Conservation (phyloP, 2,329 filamentous ascomycete species). For the Colletotrichum musae region DNA sequence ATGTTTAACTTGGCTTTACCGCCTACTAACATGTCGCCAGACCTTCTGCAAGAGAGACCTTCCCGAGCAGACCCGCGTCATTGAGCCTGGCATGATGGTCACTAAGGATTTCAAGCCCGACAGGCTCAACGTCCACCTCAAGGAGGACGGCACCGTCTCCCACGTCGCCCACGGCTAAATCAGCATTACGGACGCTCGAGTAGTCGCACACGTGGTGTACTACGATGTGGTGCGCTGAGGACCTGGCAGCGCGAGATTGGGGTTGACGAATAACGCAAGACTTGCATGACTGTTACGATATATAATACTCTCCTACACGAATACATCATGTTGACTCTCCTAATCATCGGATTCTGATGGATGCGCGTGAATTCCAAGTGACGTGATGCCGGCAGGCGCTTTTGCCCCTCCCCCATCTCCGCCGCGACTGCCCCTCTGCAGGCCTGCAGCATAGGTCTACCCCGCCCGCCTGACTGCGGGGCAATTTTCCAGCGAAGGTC, state of each 20-base stretch:
- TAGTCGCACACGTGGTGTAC: too few relatives aligned
- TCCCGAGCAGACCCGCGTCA: slow-evolving; percentile 69
- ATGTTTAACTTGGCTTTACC: not conserved
- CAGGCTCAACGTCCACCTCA: slow-evolving; percentile 72
- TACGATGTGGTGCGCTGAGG: not conserved
- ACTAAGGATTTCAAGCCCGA: slow-evolving; percentile 70
- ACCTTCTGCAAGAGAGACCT: slow-evolving; percentile 73
- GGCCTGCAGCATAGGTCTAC: slow-evolving; percentile 43
- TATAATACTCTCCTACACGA: too few relatives aligned
- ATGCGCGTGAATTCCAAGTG: slow-evolving; percentile 1
- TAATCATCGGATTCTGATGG: too few relatives aligned
- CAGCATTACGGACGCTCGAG: not conserved
- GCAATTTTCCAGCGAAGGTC: slow-evolving; percentile 42
- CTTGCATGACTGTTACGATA: slow-evolving; percentile 6
- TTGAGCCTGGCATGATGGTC: slow-evolving; percentile 69
- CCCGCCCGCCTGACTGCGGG: slow-evolving; percentile 46
- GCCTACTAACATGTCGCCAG: slow-evolving; percentile 52
- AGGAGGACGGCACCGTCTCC: slow-evolving; percentile 72
- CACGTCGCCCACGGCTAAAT: slow-evolving; percentile 70
- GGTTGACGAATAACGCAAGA: slow-evolving; percentile 3
- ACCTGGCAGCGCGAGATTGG: not conserved
- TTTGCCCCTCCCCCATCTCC: not conserved
- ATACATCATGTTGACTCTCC: too few relatives aligned
- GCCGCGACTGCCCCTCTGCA: slow-evolving; percentile 28
- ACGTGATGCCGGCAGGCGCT: slow-evolving; percentile 20